Base-by-base conservation (phyloP, 768 basidiomycete genomes). In the Leccinum olivaceopallidum region DNA sequence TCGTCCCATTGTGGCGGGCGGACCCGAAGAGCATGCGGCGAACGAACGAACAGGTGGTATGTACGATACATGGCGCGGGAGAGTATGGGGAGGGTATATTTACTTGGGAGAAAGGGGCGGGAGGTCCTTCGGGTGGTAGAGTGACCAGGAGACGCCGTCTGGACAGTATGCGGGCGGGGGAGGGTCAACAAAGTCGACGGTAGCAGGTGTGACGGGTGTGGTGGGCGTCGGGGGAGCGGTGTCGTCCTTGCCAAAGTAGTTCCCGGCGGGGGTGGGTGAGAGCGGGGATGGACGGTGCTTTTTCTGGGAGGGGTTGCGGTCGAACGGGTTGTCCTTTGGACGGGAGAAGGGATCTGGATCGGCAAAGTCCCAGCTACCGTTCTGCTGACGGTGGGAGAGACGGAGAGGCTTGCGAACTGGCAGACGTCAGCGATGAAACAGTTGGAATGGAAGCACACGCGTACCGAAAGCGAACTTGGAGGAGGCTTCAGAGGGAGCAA, bases 321-420 rank as follows among this genome's bases (percentile, higher is more conserved):
- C 55, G 5, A 60, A 12, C 4, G 34, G 10, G 32, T 13, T 32
- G 42, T 63, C 67, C 51, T 60, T 58, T 2, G 50, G 34, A 7
- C 22, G 39, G 3, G 47, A 34, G 13, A 60, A 61, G 1, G 72
- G 68, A 59, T 73, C 73, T 3, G 67, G 63, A 42, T 74, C 72
- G 0, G 69, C 65, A 69, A 73, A 74, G 60, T 74, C 73, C 72
- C 72, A 73, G 63, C 68, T 67, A 26, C 51, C 34, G 39, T 69
- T 64, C 6, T 60, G 51, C 7, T 42, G 63, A 52, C 57, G 63
- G 44, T 63, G 67, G 0, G 67, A 63, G 34, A 71, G 63, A 49
- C 62, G 73, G 39, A 69, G 59, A 12, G 71, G 61, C 5, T 72
- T 74, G 6, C 69, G 72, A 39, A 54, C 71, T 71, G 18, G 5